These are phyloP conservation scores for Aspergillus sojae DNA, from an alignment of 2,329 filamentous ascomycete genomes.

Conservation along the genomic window DNA sequence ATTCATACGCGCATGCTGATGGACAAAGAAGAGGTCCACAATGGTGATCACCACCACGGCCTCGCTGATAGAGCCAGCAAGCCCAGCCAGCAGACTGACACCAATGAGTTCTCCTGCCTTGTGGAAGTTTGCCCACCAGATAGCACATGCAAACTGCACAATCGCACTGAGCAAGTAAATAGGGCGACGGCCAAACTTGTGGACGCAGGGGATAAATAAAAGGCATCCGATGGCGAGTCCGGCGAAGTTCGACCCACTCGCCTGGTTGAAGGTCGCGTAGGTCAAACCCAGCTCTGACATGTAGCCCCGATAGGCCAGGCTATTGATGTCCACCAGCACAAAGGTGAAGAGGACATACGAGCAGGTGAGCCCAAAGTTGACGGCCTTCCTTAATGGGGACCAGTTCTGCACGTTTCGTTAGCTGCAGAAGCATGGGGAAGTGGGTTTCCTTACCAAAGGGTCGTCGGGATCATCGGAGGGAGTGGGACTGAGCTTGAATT, in stretches of 20 bases:
- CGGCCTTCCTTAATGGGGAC: conserved; percentile 25
- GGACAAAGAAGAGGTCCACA: conserved; percentile 52
- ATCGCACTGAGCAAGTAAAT: conserved; percentile 49
- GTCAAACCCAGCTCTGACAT: conserved; percentile 50
- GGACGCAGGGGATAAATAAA: conserved; percentile 49
- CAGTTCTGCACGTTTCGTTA: conserved; percentile 17
- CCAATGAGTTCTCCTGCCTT: conserved; percentile 46
- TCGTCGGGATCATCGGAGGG: conserved; percentile 31
- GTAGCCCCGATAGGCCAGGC: conserved; percentile 46
- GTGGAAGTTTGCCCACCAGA: conserved; percentile 49
- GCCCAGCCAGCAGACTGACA: conserved; percentile 47
- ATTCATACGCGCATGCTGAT: conserved; percentile 52
- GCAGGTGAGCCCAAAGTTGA: conserved; percentile 30
- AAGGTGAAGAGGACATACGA: conserved; percentile 32
- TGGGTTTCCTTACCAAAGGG: conserved; percentile 16
- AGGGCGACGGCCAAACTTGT: conserved; percentile 51
- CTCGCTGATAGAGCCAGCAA: conserved; percentile 50
- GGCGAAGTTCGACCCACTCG: conserved; percentile 47
- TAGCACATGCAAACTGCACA: conserved; percentile 39
- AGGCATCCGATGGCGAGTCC: conserved; percentile 47
- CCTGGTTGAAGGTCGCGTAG: conserved; percentile 45
- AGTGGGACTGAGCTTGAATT: conserved; percentile 23
- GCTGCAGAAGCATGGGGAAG: neutral
- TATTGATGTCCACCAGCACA: conserved; percentile 39
- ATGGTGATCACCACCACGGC: conserved; percentile 48